Evolutionary conservation across 148 eudicot genomes (phyloP).

Genomic region (Chenopodium formosanum): DNA sequence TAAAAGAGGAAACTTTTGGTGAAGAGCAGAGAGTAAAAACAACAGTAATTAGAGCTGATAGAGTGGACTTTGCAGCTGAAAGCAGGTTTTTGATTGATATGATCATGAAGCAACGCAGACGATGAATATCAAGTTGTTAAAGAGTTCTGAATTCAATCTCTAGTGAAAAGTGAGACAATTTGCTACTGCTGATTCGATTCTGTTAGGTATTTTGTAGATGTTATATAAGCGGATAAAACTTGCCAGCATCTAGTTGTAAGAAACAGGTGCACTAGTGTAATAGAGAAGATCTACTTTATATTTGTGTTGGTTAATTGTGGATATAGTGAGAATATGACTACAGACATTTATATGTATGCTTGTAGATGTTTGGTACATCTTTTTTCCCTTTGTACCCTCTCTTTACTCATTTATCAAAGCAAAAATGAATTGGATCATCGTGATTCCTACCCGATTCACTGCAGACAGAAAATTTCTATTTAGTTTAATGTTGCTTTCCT

Average conservation of each 20-base stretch:
- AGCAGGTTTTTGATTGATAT: slow-evolving; percentile 51
- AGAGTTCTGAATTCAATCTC: not conserved
- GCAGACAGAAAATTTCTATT: not conserved
- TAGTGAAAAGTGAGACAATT: not conserved
- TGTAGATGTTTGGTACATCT: not conserved
- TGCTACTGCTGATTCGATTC: not conserved
- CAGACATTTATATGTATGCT: not conserved
- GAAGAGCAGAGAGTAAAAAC: slow-evolving; percentile 90
- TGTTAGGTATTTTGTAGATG: not conserved
- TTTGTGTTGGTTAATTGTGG: not conserved
- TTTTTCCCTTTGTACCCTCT: not conserved
- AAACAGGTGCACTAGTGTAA: not conserved
- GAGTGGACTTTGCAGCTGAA: slow-evolving; percentile 59
- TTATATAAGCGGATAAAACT: not conserved
- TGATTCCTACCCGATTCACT: not conserved
- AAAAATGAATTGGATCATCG: not conserved
- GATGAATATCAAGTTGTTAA: slow-evolving; percentile 9
- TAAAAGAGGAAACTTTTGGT: slow-evolving; percentile 89
- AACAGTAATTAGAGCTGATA: slow-evolving; percentile 84
- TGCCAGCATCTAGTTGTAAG: not conserved
- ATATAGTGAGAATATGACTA: not conserved
- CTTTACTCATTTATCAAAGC: not conserved
- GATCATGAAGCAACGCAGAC: slow-evolving; percentile 31
- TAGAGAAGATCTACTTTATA: not conserved
- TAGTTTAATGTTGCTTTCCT: no score